phyloP scores from a whole-genome alignment of 371 early-diverging fungal genomes.

The Haplosporangium sp. region DNA sequence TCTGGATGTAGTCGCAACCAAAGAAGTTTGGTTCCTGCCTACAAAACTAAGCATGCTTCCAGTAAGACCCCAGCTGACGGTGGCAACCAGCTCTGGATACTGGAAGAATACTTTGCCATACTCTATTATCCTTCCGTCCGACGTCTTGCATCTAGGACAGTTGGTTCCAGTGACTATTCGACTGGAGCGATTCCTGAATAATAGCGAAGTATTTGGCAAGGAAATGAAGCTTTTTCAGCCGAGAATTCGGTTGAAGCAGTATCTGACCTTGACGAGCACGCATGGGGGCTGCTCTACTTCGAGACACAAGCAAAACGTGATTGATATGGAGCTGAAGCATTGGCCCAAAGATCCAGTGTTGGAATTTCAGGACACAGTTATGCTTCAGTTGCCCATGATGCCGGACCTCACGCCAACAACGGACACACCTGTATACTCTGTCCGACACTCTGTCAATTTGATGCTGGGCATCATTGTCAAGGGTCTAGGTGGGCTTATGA shows the following conservation, averaged over 20 bases:
- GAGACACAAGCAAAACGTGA: conserved; percentile 2
- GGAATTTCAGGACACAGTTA: conserved; percentile 9
- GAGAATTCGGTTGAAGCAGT: conserved; percentile 21
- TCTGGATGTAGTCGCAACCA: conserved; percentile 5
- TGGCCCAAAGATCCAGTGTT: conserved; percentile 9
- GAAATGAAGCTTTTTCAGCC: conserved; percentile 2
- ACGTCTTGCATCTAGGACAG: conserved; percentile 18
- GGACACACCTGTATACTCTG: conserved; percentile 7
- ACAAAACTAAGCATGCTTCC: not conserved
- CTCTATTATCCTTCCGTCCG: conserved; percentile 13
- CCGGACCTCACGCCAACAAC: conserved; percentile 7
- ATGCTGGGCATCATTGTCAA: conserved; percentile 2
- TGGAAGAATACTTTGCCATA: conserved; percentile 20
- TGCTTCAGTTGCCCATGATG: conserved; percentile 13
- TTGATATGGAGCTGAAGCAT: conserved; percentile 7
- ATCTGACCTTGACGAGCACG: not conserved
- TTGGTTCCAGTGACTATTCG: conserved; percentile 19
- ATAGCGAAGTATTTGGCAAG: conserved; percentile 2
- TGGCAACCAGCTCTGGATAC: conserved; percentile 1
- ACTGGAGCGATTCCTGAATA: conserved; percentile 9
- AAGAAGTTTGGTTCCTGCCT: conserved; percentile 22
- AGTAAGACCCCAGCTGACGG: not conserved
- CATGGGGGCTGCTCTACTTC: not conserved
- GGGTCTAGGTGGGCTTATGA: conserved; percentile 16
- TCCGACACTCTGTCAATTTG: conserved; percentile 23